Percentiles rank a stretch among this genome's conserved stretches.
phyloP scores from a whole-genome alignment of 257 asterid species.

The Capsicum baccatum region DNA sequence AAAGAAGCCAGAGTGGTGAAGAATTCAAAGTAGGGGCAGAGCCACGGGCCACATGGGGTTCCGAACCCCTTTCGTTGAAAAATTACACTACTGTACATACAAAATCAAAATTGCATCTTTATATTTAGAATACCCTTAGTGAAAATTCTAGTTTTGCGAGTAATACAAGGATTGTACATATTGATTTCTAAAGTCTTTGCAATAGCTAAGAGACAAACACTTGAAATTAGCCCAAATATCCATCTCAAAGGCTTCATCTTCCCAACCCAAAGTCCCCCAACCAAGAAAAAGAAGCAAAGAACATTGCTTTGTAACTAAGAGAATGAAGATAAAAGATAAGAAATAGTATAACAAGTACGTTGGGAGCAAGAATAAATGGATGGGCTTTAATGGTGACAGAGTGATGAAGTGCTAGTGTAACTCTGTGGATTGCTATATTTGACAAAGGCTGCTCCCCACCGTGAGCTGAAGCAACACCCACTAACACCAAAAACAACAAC shows the following conservation, averaged over 20 bases:
- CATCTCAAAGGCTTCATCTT: background rate
- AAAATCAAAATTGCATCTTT: background rate
- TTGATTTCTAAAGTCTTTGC: background rate
- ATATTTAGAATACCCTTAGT: too few relatives aligned
- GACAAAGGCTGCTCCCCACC: constrained; percentile 80
- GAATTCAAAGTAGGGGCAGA: background rate
- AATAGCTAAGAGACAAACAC: background rate
- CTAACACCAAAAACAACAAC: background rate
- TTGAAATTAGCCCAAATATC: background rate
- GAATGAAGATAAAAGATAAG: background rate
- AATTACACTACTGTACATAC: too few relatives aligned
- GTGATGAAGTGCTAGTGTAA: constrained; percentile 50
- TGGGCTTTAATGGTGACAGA: constrained; percentile 66
- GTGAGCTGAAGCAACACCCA: constrained; percentile 45
- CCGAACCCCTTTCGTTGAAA: too few relatives aligned
- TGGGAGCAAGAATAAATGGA: constrained; percentile 69
- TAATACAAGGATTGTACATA: background rate
- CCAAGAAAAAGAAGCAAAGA: background rate
- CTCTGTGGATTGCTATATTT: constrained; percentile 67
- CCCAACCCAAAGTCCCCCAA: background rate
- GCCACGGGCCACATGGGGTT: too few relatives aligned
- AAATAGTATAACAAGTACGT: constrained; percentile 33
- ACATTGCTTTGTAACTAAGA: background rate
- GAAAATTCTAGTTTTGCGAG: background rate
- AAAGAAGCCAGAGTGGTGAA: background rate